Evolutionary conservation across 192 early-diverging fungal species (phyloP).

Genomic region (Cetraspora pellucida): DNA sequence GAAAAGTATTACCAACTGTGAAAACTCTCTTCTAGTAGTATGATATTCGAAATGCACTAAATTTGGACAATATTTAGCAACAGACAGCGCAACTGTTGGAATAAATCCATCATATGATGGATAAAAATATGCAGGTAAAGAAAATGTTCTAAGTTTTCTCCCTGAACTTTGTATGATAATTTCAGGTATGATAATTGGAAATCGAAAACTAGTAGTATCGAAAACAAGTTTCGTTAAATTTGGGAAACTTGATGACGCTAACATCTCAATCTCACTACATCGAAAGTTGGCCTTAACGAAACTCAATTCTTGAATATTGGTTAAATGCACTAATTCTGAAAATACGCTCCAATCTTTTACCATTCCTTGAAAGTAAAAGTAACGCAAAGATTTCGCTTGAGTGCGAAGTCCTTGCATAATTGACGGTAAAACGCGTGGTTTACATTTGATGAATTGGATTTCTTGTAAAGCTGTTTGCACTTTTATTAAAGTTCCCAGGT

Average conservation of each 20-base stretch:
- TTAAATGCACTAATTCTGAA: not conserved
- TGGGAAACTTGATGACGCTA: not conserved
- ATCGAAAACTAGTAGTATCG: not conserved
- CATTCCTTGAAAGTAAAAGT: slow-evolving; percentile 8
- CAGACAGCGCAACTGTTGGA: not conserved
- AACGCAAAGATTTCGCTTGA: not conserved
- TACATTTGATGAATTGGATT: slow-evolving; percentile 14
- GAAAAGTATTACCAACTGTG: not conserved
- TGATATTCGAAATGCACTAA: not conserved
- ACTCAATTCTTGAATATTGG: not conserved
- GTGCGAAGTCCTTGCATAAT: slow-evolving; percentile 16
- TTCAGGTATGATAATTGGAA: slow-evolving; percentile 1
- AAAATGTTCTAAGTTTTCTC: slow-evolving; percentile 2
- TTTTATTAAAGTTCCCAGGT: not conserved
- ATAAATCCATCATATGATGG: not conserved
- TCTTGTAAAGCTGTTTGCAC: not conserved
- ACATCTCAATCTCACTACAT: not conserved
- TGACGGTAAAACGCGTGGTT: not conserved
- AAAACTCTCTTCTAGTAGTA: not conserved
- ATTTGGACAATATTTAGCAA: slow-evolving; percentile 14
- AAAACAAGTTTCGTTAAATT: slow-evolving; percentile 1
- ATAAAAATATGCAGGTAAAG: not conserved
- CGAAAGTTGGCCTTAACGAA: not conserved
- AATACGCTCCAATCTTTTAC: slow-evolving; percentile 7
- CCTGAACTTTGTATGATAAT: slow-evolving; percentile 2